phyloP scores from a whole-genome alignment of 257 asterid genomes.

The Lantana camara region DNA sequence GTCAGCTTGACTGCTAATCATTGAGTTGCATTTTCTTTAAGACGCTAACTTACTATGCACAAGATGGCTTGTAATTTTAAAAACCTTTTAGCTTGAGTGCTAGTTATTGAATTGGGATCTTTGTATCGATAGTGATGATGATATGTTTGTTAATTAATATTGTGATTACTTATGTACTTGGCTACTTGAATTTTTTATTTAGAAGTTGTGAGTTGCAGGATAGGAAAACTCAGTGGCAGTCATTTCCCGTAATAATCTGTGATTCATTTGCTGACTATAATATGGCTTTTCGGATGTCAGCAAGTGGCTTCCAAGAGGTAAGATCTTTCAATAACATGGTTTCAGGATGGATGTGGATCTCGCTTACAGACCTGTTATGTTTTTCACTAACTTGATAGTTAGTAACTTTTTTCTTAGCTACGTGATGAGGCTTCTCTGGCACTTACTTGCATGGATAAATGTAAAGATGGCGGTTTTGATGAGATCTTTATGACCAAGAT shows the following conservation, averaged over 20 bases:
- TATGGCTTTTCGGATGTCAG: slow-evolving; percentile 82
- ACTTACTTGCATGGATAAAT: slow-evolving; percentile 70
- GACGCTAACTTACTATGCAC: slow-evolving; percentile 8
- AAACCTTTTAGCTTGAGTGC: slow-evolving; percentile 8
- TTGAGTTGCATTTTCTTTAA: slow-evolving; percentile 12
- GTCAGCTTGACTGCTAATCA: background rate
- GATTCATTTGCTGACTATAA: slow-evolving; percentile 72
- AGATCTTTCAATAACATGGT: background rate
- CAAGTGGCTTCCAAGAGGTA: slow-evolving; percentile 90
- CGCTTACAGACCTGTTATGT: background rate
- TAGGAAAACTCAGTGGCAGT: slow-evolving; percentile 47
- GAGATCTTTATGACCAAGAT: slow-evolving; percentile 79
- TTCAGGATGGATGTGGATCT: slow-evolving; percentile 13
- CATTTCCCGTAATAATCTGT: slow-evolving; percentile 76
- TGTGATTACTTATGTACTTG: slow-evolving; percentile 23
- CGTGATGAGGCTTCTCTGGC: slow-evolving; percentile 74
- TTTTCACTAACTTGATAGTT: slow-evolving; percentile 24
- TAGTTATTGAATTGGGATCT: slow-evolving; percentile 17
- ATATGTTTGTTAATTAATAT: background rate
- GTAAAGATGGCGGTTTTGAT: slow-evolving; percentile 78
- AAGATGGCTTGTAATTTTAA: background rate
- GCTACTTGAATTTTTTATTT: slow-evolving; percentile 12
- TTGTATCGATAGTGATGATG: background rate
- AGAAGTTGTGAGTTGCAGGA: slow-evolving; percentile 54
- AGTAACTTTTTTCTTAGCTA: slow-evolving; percentile 51